These are phyloP conservation scores for Schizophyllum amplum DNA, from an alignment of 1,284 basidiomycete species.

Conservation along the genomic window DNA sequence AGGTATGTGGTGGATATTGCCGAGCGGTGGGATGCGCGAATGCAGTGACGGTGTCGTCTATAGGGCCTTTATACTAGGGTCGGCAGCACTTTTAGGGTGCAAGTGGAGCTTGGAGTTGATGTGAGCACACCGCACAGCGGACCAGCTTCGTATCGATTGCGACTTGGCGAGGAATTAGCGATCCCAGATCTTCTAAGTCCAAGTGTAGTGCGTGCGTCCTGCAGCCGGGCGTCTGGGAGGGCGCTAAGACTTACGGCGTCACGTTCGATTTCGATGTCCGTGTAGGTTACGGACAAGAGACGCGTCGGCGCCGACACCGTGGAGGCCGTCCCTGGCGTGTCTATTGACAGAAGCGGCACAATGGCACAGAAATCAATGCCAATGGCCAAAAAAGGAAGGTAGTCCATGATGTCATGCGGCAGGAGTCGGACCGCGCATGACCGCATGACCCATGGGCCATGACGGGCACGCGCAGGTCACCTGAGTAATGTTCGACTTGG, in stretches of 20 bases:
- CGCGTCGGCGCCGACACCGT: neutral
- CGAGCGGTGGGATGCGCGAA: neutral
- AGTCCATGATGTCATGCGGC: neutral
- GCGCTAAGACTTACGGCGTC: neutral
- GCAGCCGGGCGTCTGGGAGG: neutral
- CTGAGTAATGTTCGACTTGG: too few species aligned
- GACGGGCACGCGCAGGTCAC: neutral
- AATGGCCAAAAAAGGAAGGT: neutral
- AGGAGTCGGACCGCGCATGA: neutral
- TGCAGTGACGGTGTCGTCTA: neutral
- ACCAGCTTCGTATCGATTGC: neutral
- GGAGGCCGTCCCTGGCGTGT: neutral
- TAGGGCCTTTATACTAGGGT: neutral
- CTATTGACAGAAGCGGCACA: neutral
- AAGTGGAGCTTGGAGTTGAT: neutral
- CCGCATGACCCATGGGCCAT: neutral
- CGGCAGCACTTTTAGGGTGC: neutral
- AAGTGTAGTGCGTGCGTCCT: too few species aligned
- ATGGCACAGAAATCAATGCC: neutral
- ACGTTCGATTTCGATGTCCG: neutral
- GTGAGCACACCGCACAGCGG: neutral
- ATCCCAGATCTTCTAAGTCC: too few species aligned
- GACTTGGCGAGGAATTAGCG: neutral
- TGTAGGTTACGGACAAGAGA: neutral
- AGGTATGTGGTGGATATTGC: neutral